phyloP scores from a whole-genome alignment of 768 basidiomycete genomes.

The Arthromyces matolae region DNA sequence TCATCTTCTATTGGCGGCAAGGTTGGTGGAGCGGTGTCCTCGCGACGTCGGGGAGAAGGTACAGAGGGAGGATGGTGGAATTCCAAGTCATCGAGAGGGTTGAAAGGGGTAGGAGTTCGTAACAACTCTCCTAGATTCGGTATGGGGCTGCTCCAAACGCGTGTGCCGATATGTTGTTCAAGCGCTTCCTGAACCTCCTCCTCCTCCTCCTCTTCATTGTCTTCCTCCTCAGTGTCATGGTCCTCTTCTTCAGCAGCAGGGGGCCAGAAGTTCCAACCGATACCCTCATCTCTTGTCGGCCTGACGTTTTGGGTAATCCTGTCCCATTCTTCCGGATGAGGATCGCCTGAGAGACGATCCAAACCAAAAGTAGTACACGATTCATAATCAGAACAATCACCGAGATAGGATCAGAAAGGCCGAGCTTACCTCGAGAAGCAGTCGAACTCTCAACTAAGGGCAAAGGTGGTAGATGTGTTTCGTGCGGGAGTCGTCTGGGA shows the following conservation, averaged over 20 bases:
- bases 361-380: neutral
- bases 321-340: conserved; percentile 5
- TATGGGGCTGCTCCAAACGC: conserved; percentile 6
- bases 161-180: neutral
- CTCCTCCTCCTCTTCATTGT: neutral
- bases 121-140: conserved; percentile 15
- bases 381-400: neutral
- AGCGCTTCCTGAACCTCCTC: conserved; percentile 6
- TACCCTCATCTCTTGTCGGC: neutral
- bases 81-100: conserved; percentile 9
- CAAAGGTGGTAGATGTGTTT: neutral
- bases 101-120: conserved; percentile 14
- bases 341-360: neutral
- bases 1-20: conserved; percentile 14
- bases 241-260: neutral
- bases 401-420: neutral
- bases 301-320: neutral
- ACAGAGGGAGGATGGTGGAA: neutral
- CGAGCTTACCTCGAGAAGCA: conserved; percentile 8
- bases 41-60: neutral
- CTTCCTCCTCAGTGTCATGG: neutral
- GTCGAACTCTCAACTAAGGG: neutral
- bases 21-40: conserved; percentile 9
- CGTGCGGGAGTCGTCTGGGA: conserved; percentile 10
- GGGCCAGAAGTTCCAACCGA: conserved; percentile 7